These are phyloP conservation scores for Irpex sp. DNA, from an alignment of 1,284 basidiomycete species.

Conservation along the genomic window DNA sequence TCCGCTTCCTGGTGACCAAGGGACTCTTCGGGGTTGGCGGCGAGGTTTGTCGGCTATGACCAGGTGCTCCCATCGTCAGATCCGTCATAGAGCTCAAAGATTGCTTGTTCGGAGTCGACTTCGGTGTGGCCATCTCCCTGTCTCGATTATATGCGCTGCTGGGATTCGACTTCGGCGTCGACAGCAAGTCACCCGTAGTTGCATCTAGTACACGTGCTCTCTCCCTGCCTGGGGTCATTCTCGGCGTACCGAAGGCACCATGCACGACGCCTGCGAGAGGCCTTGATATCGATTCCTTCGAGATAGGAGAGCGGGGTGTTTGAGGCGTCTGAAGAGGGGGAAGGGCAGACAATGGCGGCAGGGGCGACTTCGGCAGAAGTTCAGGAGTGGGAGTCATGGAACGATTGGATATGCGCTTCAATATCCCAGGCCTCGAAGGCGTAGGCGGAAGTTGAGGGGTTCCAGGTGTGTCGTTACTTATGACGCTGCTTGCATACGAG, in stretches of 20 bases:
- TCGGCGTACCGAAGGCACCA: conserved; percentile 1
- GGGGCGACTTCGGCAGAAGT: not conserved
- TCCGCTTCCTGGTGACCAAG: not conserved
- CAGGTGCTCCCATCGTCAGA: not conserved
- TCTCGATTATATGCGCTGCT: not conserved
- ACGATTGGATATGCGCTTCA: conserved; percentile 6
- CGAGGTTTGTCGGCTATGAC: not conserved
- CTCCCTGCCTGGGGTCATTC: conserved; percentile 1
- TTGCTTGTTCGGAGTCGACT: conserved; percentile 3
- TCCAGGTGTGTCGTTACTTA: not conserved
- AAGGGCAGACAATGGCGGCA: not conserved
- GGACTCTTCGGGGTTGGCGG: not conserved
- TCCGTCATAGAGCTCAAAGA: not conserved
- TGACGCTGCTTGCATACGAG: not conserved
- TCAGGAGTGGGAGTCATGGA: not conserved
- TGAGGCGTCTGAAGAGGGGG: not conserved
- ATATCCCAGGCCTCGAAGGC: not conserved
- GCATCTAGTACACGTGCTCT: not conserved
- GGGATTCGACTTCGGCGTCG: not conserved
- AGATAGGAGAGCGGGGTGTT: conserved; percentile 2
- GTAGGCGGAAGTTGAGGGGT: conserved; percentile 2
- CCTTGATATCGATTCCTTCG: not conserved
- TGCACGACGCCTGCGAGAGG: not conserved
- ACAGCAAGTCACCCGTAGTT: not conserved
- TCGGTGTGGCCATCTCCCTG: conserved; percentile 2